These are phyloP conservation scores for Blepharisma japonicum DNA, from an alignment of 73 alveolate genomes.

Conservation along the genomic window DNA sequence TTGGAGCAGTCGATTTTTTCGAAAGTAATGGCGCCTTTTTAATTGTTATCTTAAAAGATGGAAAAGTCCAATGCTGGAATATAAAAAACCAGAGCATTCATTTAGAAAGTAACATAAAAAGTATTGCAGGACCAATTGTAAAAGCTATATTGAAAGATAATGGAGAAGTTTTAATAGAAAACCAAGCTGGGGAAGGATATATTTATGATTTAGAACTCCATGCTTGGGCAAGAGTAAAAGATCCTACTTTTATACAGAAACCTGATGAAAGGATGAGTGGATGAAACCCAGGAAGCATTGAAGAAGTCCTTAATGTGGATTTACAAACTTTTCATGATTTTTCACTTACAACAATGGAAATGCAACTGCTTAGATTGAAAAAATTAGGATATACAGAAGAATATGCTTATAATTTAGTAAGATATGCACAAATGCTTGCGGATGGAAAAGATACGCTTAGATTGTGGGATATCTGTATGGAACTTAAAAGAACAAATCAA, in stretches of 20 bases:
- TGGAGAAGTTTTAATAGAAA: not conserved
- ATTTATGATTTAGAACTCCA: not conserved
- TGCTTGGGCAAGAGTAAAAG: not conserved
- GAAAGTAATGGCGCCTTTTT: constrained; percentile 1
- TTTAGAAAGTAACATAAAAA: not conserved
- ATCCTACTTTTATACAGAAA: not conserved
- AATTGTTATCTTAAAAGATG: not conserved
- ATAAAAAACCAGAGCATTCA: not conserved
- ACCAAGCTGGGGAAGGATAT: not conserved
- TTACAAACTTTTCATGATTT: not conserved
- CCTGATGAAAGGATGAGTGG: constrained; percentile 2
- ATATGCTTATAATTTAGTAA: not conserved
- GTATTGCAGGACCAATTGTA: no score
- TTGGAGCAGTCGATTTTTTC: not conserved
- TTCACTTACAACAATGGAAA: not conserved
- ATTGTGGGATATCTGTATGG: no score
- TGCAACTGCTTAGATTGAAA: not conserved
- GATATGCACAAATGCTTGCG: constrained; percentile 2
- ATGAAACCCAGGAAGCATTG: not conserved
- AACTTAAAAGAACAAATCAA: no score
- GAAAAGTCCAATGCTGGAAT: not conserved
- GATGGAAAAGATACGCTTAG: not conserved
- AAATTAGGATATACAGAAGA: not conserved
- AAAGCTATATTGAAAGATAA: not conserved
- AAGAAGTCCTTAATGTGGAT: not conserved